Conservation (phyloP, 2,329 filamentous ascomycete species). For the Meredithiella fracta region DNA sequence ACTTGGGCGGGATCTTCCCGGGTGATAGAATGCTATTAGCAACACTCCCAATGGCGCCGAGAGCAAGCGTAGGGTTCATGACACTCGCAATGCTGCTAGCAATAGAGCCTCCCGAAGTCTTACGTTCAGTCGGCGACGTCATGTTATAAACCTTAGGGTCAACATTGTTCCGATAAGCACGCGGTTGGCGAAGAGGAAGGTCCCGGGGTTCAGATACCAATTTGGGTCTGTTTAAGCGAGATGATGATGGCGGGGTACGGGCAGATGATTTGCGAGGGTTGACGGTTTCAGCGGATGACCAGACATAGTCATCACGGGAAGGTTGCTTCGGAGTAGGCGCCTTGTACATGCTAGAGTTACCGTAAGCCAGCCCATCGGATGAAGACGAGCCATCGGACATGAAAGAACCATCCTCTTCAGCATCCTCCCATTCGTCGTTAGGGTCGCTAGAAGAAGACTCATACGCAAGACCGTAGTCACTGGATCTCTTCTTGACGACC, state of each 20-base stretch:
- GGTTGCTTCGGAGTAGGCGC: not conserved
- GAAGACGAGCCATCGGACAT: constrained; percentile 2
- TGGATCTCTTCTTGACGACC: not conserved
- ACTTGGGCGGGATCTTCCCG: not conserved
- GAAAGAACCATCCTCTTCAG: constrained; percentile 6
- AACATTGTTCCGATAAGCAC: not conserved
- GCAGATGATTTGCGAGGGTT: not conserved
- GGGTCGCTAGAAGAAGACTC: constrained; percentile 7
- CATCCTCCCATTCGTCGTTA: constrained; percentile 10
- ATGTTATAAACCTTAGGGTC: not conserved
- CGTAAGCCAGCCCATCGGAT: constrained; percentile 12
- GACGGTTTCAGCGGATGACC: not conserved
- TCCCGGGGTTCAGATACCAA: not conserved
- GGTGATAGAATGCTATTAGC: not conserved
- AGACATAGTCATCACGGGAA: not conserved
- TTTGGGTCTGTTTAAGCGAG: not conserved
- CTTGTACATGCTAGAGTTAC: not conserved
- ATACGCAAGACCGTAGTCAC: constrained; percentile 1
- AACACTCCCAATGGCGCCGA: not conserved
- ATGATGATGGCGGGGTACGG: not conserved
- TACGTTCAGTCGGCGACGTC: not conserved
- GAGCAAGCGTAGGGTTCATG: not conserved
- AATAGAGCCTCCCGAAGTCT: not conserved
- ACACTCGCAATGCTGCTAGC: constrained; percentile 2
- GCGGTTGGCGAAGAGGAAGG: not conserved